These are phyloP conservation scores for Fraxinus excelsior DNA, from an alignment of 257 asterid species.

Conservation along the genomic window DNA sequence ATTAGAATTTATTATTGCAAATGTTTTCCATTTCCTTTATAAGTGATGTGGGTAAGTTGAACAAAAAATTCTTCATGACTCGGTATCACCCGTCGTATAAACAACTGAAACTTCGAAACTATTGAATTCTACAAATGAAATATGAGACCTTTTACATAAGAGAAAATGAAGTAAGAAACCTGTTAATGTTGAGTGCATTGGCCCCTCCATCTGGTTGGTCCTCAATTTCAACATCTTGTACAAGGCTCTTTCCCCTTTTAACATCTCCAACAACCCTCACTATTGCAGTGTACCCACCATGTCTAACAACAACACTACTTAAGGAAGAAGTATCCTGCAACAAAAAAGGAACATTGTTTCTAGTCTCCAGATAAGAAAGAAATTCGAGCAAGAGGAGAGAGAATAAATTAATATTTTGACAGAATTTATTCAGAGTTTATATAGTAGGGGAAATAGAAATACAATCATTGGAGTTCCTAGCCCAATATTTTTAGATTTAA, in stretches of 20 bases:
- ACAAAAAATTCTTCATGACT: not conserved
- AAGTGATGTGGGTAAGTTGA: not conserved
- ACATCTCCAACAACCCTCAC: slow-evolving; percentile 72
- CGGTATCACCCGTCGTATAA: not conserved
- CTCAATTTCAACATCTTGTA: slow-evolving; percentile 60
- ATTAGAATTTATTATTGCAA: not conserved
- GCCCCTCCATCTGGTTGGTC: slow-evolving; percentile 96
- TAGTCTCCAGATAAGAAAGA: slow-evolving; percentile 28
- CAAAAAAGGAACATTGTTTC: slow-evolving; percentile 25
- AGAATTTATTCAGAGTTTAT: not conserved
- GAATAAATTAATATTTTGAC: not conserved
- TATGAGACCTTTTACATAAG: slow-evolving; percentile 10
- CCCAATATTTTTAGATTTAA: not conserved
- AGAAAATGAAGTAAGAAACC: slow-evolving; percentile 49
- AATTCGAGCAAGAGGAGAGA: slow-evolving; percentile 15
- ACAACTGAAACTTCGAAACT: slow-evolving; percentile 4
- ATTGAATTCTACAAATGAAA: slow-evolving; percentile 20
- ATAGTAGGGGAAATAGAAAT: not conserved
- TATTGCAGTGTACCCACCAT: slow-evolving; percentile 84
- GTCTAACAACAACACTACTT: slow-evolving; percentile 69
- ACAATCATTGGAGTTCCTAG: not conserved
- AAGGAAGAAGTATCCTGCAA: slow-evolving; percentile 84
- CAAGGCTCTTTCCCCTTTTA: slow-evolving; percentile 47
- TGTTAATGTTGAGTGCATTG: slow-evolving; percentile 87
- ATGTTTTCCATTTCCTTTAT: slow-evolving; percentile 1